Conservation (phyloP, 1,139 yeast genomes). For the Tardiomyces depauwii region DNA sequence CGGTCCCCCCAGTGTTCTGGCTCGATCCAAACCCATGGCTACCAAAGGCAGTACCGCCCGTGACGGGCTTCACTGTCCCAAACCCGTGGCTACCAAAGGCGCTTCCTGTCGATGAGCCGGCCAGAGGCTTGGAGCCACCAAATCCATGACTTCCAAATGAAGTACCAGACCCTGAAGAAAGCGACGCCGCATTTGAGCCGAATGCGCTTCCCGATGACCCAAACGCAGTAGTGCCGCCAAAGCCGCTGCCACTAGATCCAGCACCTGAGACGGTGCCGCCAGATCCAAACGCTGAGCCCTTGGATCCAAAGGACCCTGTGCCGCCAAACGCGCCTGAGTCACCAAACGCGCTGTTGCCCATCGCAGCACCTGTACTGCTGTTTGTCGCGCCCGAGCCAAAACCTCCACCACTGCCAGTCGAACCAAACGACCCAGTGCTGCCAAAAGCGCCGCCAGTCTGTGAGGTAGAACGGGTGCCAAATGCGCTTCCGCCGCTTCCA, state of each 20-base stretch:
- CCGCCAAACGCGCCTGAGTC: conserved; percentile 7
- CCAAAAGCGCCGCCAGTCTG: neutral
- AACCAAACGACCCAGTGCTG: conserved; percentile 1
- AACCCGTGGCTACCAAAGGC: conserved; percentile 8
- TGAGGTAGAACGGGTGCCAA: conserved; percentile 3
- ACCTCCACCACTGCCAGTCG: conserved; percentile 1
- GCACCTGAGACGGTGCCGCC: conserved; percentile 5
- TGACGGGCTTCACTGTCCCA: conserved; percentile 4
- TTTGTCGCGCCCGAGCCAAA: neutral
- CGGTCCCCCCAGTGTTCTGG: neutral
- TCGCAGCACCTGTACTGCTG: too few relatives aligned
- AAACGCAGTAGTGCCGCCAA: conserved; percentile 13
- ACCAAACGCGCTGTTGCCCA: neutral
- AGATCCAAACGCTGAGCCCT: conserved; percentile 6
- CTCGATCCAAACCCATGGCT: neutral
- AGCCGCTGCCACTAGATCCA: conserved; percentile 8
- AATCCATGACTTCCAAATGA: conserved; percentile 12
- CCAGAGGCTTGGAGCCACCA: conserved; percentile 6
- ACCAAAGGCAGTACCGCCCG: conserved; percentile 8
- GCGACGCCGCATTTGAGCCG: conserved; percentile 1
- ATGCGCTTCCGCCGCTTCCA: conserved; percentile 3
- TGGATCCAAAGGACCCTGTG: conserved; percentile 3
- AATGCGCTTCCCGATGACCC: conserved; percentile 12
- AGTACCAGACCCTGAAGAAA: neutral
- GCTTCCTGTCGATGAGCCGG: neutral